phyloP scores from a whole-genome alignment of 257 asterid genomes.

The Solanum neorickii region DNA sequence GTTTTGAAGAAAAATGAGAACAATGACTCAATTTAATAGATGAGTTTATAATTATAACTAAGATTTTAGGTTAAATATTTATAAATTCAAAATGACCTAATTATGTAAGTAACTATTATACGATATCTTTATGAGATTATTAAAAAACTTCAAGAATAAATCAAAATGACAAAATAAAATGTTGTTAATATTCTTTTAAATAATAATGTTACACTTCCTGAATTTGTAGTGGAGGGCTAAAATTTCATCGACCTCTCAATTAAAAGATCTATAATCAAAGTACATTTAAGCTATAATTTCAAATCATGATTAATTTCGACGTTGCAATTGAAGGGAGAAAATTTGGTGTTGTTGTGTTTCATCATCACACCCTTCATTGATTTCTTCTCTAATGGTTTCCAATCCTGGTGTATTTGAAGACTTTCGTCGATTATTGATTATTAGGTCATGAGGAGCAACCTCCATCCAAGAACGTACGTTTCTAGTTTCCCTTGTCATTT shows the following conservation, averaged over 20 bases:
- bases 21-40: neutral
- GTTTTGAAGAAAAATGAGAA: too few relatives aligned
- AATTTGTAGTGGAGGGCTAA: neutral
- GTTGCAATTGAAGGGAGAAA: neutral
- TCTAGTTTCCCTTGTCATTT: slow-evolving; percentile 5
- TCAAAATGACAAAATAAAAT: neutral
- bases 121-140: neutral
- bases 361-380: neutral
- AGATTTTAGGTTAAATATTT: too few relatives aligned
- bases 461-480: slow-evolving; percentile 5
- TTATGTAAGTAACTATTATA: neutral
- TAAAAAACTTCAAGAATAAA: too few relatives aligned
- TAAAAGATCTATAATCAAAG: neutral
- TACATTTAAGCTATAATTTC: neutral
- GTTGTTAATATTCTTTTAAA: neutral
- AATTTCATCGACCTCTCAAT: neutral
- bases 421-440: slow-evolving; percentile 4
- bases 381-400: slow-evolving; percentile 21
- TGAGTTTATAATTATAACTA: too few relatives aligned
- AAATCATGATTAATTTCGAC: neutral
- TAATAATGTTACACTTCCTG: neutral
- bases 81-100: too few relatives aligned
- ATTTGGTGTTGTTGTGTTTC: neutral
- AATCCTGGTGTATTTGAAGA: slow-evolving; percentile 7
- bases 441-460: slow-evolving; percentile 11